A percentile compares a stretch with the other conserved stretches of the same genome.
Evolutionary conservation across 2,329 filamentous ascomycete genomes (phyloP).

Genomic region (Hypocreales sp.): DNA sequence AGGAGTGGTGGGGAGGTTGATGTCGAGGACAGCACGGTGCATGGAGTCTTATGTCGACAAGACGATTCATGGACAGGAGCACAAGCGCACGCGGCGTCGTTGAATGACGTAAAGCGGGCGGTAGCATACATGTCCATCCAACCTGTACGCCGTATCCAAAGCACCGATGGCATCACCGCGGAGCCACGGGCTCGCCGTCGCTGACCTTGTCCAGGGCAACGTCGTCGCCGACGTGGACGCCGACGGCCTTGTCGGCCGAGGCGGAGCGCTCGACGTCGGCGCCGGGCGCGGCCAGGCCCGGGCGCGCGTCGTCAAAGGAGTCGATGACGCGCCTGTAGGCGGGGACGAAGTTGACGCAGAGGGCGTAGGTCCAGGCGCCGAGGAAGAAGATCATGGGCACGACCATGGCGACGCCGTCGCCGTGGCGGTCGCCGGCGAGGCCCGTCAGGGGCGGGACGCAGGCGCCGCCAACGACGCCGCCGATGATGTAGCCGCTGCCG

Average conservation of each 20-base stretch:
- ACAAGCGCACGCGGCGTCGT: too few species aligned
- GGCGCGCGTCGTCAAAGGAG: constrained; percentile 28
- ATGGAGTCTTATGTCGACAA: too few species aligned
- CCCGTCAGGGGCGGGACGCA: constrained; percentile 59
- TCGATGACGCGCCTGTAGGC: constrained; percentile 49
- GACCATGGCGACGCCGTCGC: constrained; percentile 47
- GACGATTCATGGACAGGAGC: too few species aligned
- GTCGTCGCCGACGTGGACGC: too few species aligned
- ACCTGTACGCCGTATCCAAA: too few species aligned
- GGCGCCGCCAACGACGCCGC: constrained; percentile 57
- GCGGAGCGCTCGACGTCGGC: constrained; percentile 3
- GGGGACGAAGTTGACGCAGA: constrained; percentile 51
- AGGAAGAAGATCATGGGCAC: constrained; percentile 48
- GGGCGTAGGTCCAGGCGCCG: constrained; percentile 37
- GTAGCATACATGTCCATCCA: too few species aligned
- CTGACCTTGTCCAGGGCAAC: too few species aligned
- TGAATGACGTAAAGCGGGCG: too few species aligned
- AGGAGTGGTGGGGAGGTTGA: too few species aligned
- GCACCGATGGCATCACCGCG: too few species aligned
- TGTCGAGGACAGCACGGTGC: too few species aligned
- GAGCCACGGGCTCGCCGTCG: too few species aligned
- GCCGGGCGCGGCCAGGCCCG: constrained; percentile 18
- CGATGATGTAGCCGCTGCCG: constrained; percentile 54
- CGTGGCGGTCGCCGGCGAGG: constrained; percentile 45
- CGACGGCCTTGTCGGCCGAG: constrained; percentile 4